Percentiles rank a stretch among this genome's conserved stretches.
These are phyloP conservation scores for Lupinus albus DNA, from an alignment of 306 rosid genomes.

Conservation along the genomic window DNA sequence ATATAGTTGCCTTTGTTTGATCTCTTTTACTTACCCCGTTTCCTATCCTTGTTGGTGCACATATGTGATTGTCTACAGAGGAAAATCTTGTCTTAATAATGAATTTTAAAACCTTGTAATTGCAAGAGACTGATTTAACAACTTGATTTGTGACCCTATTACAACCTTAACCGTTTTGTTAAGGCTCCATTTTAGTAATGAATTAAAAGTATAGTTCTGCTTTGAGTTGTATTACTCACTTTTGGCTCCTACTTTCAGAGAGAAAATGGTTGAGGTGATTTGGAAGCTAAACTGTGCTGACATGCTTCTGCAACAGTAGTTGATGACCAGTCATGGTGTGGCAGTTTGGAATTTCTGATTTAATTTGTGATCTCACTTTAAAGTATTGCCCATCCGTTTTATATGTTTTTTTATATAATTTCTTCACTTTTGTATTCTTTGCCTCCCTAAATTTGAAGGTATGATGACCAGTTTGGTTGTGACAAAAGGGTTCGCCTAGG, in stretches of 20 bases:
- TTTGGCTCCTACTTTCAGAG: slow-evolving; percentile 62
- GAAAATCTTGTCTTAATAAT: too few relatives aligned
- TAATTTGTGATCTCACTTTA: slow-evolving; percentile 42
- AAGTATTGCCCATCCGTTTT: slow-evolving; percentile 45
- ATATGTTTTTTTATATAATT: background rate
- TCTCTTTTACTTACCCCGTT: background rate
- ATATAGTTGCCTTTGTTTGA: slow-evolving; percentile 20
- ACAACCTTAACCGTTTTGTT: background rate
- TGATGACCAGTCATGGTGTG: slow-evolving; percentile 41
- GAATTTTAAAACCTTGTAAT: too few relatives aligned
- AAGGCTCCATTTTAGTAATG: too few relatives aligned
- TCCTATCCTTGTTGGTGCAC: background rate
- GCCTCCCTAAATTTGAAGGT: slow-evolving; percentile 40
- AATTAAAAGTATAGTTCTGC: slow-evolving; percentile 1
- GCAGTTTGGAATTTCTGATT: slow-evolving; percentile 37
- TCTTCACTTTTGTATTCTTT: slow-evolving; percentile 40
- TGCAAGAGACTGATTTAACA: too few relatives aligned
- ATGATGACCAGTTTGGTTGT: slow-evolving; percentile 35
- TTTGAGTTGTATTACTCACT: slow-evolving; percentile 34
- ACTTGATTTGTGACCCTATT: too few relatives aligned
- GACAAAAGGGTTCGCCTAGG: slow-evolving; percentile 28
- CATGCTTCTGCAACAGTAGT: slow-evolving; percentile 35
- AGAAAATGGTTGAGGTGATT: slow-evolving; percentile 85
- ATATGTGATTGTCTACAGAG: too few relatives aligned
- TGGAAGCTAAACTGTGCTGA: slow-evolving; percentile 36